phyloP scores from a whole-genome alignment of 2,329 filamentous ascomycete species.

The Stagonosporopsis chrysanthemi region DNA sequence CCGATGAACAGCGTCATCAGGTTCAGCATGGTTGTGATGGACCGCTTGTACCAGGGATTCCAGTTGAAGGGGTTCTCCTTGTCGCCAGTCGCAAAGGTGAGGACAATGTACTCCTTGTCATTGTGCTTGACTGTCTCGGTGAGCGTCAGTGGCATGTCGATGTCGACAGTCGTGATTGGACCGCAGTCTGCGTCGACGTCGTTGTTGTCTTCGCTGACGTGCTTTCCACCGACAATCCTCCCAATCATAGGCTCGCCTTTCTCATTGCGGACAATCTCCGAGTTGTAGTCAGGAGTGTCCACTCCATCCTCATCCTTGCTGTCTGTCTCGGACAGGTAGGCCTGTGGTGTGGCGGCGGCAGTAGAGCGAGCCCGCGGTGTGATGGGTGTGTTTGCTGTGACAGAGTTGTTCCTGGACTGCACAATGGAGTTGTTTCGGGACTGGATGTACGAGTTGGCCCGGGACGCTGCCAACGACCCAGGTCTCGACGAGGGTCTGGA shows the following conservation, averaged over 20 bases:
- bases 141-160: slow-evolving; percentile 38
- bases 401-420: slow-evolving; percentile 8
- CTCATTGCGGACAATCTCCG: slow-evolving; percentile 29
- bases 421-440: slow-evolving; percentile 15
- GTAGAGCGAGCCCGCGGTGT: slow-evolving; percentile 19
- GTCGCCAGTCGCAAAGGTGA: slow-evolving; percentile 37
- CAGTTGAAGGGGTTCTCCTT: slow-evolving; percentile 40
- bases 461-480: slow-evolving; percentile 16
- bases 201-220: slow-evolving; percentile 30
- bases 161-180: slow-evolving; percentile 35
- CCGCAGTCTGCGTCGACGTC: slow-evolving; percentile 36
- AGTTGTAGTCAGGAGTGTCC: slow-evolving; percentile 20
- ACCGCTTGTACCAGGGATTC: slow-evolving; percentile 40
- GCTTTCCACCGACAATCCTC: slow-evolving; percentile 34
- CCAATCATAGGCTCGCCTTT: slow-evolving; percentile 36
- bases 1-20: slow-evolving; percentile 41
- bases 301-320: slow-evolving; percentile 14
- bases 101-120: slow-evolving; percentile 36
- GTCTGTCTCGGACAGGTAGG: slow-evolving; percentile 18
- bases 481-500: slow-evolving; percentile 20
- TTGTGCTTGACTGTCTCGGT: slow-evolving; percentile 37
- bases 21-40: slow-evolving; percentile 38
- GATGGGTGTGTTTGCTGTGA: slow-evolving; percentile 14
- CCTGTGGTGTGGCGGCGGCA: slow-evolving; percentile 19
- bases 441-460: slow-evolving; percentile 18